Evolutionary conservation across 176 grass and related monocot genomes (phyloP).

Genomic region (Metroxylon sagu): DNA sequence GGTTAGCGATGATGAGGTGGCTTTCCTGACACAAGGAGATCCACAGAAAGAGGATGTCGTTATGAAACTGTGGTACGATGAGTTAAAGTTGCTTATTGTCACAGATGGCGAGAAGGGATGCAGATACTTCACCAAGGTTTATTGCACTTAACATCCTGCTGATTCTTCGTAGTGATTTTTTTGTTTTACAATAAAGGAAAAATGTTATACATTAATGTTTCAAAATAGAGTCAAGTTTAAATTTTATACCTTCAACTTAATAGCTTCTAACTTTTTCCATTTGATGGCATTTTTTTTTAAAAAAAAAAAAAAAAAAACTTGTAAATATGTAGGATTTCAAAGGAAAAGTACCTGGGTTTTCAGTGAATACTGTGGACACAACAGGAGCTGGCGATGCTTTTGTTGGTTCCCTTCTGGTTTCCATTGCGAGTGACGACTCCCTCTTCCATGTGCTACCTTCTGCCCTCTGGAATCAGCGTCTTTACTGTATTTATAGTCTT

Average conservation of each 20-base stretch:
- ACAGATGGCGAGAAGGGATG: constrained; percentile 88
- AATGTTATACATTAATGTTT: too few relatives aligned
- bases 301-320: too few relatives aligned
- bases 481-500: background rate
- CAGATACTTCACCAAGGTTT: constrained; percentile 85
- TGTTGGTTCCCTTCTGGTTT: constrained; percentile 64
- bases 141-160: background rate
- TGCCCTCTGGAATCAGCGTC: background rate
- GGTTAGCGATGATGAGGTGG: constrained; percentile 82
- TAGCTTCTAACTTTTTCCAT: background rate
- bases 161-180: too few relatives aligned
- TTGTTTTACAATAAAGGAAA: too few relatives aligned
- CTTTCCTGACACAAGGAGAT: constrained; percentile 67
- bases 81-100: constrained; percentile 74
- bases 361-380: constrained; percentile 69
- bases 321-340: constrained; percentile 48
- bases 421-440: constrained; percentile 59
- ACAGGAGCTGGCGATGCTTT: constrained; percentile 89
- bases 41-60: constrained; percentile 56
- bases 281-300: background rate
- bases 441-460: constrained; percentile 42
- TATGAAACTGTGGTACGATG: constrained; percentile 71
- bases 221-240: too few relatives aligned
- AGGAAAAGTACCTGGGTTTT: constrained; percentile 47
- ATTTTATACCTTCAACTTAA: too few relatives aligned